phyloP scores from a whole-genome alignment of 495 filamentous ascomycete species.

The Corynascus novoguineensis region DNA sequence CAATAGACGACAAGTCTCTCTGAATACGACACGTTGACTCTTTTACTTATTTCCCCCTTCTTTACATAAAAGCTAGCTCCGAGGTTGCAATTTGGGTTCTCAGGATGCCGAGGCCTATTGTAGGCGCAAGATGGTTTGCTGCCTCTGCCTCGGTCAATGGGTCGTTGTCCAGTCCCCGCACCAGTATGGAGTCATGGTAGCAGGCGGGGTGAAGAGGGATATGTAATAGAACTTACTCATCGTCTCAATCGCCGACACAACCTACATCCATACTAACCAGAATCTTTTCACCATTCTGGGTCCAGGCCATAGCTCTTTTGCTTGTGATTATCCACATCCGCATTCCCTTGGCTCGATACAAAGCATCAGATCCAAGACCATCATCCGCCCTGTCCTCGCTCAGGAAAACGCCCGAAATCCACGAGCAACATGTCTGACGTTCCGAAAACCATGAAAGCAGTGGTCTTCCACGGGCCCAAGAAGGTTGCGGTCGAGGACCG shows the following conservation, averaged over 20 bases:
- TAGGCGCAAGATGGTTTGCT: neutral
- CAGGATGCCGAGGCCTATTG: slow-evolving; percentile 1
- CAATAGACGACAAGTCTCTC: no score
- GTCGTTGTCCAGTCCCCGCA: neutral
- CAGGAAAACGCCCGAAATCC: no score
- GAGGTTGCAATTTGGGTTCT: slow-evolving; percentile 5
- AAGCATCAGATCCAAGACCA: neutral
- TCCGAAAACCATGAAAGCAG: slow-evolving; percentile 57
- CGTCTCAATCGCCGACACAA: neutral
- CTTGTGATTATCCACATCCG: neutral
- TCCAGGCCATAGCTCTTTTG: no score
- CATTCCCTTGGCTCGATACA: neutral
- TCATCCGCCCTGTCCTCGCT: neutral
- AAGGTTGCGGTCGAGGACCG: slow-evolving; percentile 60
- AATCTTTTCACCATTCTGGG: neutral
- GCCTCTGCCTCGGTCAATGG: slow-evolving; percentile 5
- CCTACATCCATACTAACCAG: neutral
- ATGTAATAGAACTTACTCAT: neutral
- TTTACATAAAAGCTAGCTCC: slow-evolving; percentile 9
- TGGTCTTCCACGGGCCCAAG: slow-evolving; percentile 61
- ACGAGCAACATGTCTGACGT: slow-evolving; percentile 4
- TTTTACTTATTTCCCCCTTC: no score
- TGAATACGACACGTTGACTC: no score
- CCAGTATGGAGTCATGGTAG: neutral
- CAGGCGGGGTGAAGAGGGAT: neutral